Percentiles rank a stretch among this genome's conserved stretches.
Evolutionary conservation across 2,329 filamentous ascomycete genomes (phyloP).

Genomic region (Colletotrichum lentis): DNA sequence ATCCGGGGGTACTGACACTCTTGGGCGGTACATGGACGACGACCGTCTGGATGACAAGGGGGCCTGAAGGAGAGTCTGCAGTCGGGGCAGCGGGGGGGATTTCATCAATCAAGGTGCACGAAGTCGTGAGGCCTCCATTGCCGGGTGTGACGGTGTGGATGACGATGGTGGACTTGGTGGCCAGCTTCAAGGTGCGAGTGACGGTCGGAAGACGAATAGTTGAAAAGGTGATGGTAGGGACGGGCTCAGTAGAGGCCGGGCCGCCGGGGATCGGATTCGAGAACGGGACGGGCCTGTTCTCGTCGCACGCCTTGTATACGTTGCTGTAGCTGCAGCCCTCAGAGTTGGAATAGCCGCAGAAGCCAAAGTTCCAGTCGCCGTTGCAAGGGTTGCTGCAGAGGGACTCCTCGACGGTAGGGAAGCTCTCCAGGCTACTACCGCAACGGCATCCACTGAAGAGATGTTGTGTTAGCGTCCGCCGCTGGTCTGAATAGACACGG

Average conservation of each 20-base stretch:
- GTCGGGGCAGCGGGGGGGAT: neutral
- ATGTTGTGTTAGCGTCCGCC: neutral
- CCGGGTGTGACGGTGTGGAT: constrained; percentile 10
- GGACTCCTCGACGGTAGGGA: constrained; percentile 20
- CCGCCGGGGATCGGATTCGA: neutral
- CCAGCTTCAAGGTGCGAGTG: constrained; percentile 28
- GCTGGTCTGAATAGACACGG: too few relatives aligned
- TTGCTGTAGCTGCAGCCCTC: constrained; percentile 28
- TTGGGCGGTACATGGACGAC: constrained; percentile 21
- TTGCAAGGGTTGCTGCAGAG: constrained; percentile 30
- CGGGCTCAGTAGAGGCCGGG: neutral
- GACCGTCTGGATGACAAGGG: constrained; percentile 23
- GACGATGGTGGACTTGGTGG: constrained; percentile 20
- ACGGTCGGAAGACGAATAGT: constrained; percentile 28
- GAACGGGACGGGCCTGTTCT: neutral
- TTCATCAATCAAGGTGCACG: neutral
- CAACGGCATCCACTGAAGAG: constrained; percentile 31
- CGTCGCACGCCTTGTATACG: constrained; percentile 26
- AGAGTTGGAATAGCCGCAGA: constrained; percentile 18
- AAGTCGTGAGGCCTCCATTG: neutral
- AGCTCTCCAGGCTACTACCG: constrained; percentile 22
- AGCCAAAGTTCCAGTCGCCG: constrained; percentile 9
- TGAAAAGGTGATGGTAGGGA: constrained; percentile 17
- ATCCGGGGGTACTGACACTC: constrained; percentile 1
- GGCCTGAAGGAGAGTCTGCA: neutral